phyloP scores from a whole-genome alignment of 2,329 filamentous ascomycete genomes.

The Pyrenochaeta sp. region DNA sequence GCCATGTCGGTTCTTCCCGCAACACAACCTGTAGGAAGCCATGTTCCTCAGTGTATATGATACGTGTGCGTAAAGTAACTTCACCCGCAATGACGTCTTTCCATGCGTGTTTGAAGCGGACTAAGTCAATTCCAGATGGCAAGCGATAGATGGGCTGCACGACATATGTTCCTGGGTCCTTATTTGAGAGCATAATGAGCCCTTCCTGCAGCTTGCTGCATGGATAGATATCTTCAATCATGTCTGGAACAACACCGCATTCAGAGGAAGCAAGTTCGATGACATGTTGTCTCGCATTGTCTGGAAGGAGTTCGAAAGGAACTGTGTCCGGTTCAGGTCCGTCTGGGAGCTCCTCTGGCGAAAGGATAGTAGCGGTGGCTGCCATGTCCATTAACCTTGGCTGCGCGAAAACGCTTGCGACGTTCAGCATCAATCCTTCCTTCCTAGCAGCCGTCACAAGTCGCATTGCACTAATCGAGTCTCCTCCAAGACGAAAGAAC shows the following conservation, averaged over 20 bases:
- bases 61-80: slow-evolving; percentile 58
- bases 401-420: slow-evolving; percentile 55
- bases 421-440: slow-evolving; percentile 51
- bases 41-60: slow-evolving; percentile 39
- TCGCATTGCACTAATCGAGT: slow-evolving; percentile 58
- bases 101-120: slow-evolving; percentile 57
- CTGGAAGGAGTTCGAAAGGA: slow-evolving; percentile 38
- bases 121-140: slow-evolving; percentile 35
- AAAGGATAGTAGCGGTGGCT: slow-evolving; percentile 25
- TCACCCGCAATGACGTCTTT: slow-evolving; percentile 53
- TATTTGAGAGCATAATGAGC: slow-evolving; percentile 41
- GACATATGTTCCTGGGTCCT: slow-evolving; percentile 44
- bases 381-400: slow-evolving; percentile 57
- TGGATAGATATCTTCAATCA: slow-evolving; percentile 42
- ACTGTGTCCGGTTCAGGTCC: slow-evolving; percentile 18
- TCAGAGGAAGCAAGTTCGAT: slow-evolving; percentile 38
- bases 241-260: slow-evolving; percentile 33
- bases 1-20: slow-evolving; percentile 31
- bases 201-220: slow-evolving; percentile 45
- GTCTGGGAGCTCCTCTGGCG: slow-evolving; percentile 26
- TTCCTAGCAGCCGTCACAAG: slow-evolving; percentile 54
- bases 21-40: slow-evolving; percentile 47
- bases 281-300: slow-evolving; percentile 22
- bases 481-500: slow-evolving; percentile 58
- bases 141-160: slow-evolving; percentile 52